These are phyloP conservation scores for Phaeosphaeriaceae sp. DNA, from an alignment of 2,329 filamentous ascomycete species.

Conservation along the genomic window DNA sequence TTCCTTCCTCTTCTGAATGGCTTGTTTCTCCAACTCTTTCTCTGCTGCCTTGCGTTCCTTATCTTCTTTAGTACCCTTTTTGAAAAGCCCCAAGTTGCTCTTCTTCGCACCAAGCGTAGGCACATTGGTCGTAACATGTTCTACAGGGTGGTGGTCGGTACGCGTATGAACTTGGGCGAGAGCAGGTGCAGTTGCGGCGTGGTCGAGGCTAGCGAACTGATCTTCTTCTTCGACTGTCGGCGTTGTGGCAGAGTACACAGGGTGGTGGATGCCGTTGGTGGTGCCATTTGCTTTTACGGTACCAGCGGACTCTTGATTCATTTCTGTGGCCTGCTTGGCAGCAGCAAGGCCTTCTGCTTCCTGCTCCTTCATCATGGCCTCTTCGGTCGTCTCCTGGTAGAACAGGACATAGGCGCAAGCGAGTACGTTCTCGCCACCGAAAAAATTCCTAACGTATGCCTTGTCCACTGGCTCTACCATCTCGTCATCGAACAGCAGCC, in stretches of 20 bases:
- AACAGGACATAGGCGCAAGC: conserved; percentile 97
- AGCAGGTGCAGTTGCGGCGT: conserved; percentile 68
- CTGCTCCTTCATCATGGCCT: conserved; percentile 76
- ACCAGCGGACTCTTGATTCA: conserved; percentile 64
- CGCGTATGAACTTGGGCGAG: conserved; percentile 44
- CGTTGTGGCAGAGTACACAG: conserved; percentile 47
- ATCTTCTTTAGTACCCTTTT: conserved; percentile 71
- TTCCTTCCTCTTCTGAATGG: conserved; percentile 58
- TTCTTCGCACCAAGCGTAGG: conserved; percentile 45
- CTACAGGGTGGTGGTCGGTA: conserved; percentile 38
- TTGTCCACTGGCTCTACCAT: conserved; percentile 99
- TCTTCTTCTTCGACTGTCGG: conserved; percentile 54
- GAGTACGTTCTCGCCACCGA: conserved; percentile 83
- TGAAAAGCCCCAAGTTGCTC: conserved; percentile 51
- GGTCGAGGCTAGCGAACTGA: conserved; percentile 66
- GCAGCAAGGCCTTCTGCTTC: conserved; percentile 73
- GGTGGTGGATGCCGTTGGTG: conserved; percentile 44
- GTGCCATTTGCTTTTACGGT: conserved; percentile 58
- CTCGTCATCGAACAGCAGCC: conserved; percentile 97
- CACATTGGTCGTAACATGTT: conserved; percentile 41
- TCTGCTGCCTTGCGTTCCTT: conserved; percentile 66
- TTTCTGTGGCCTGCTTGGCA: conserved; percentile 44
- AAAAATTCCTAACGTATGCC: conserved; percentile 94
- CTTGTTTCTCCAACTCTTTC: conserved; percentile 58
- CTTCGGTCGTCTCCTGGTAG: conserved; percentile 87